Percentiles rank a stretch among this genome's conserved stretches.
These are phyloP conservation scores for Trichosporon sp. DNA, from an alignment of 1,284 basidiomycete species.

Conservation along the genomic window DNA sequence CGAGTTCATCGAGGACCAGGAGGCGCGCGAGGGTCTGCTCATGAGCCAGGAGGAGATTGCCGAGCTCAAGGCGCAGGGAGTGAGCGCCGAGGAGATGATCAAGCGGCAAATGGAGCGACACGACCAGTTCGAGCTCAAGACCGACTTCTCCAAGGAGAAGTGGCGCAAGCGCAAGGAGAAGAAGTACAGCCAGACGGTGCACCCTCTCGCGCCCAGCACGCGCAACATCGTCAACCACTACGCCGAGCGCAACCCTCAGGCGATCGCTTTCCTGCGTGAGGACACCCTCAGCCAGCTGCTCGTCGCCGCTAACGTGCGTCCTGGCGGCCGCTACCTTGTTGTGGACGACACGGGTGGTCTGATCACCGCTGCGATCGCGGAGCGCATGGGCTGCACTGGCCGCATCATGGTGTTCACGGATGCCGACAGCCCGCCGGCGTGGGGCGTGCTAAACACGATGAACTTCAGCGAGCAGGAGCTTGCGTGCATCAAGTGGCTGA, in stretches of 20 bases:
- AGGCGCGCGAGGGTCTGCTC: slow-evolving; percentile 64
- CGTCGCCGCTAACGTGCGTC: slow-evolving; percentile 77
- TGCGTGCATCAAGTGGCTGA: slow-evolving; percentile 69
- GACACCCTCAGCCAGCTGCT: slow-evolving; percentile 90
- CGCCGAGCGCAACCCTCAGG: slow-evolving; percentile 68
- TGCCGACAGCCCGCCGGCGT: slow-evolving; percentile 88
- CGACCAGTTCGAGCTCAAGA: slow-evolving; percentile 85
- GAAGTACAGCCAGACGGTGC: slow-evolving; percentile 91
- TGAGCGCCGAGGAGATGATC: slow-evolving; percentile 77
- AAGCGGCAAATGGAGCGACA: slow-evolving; percentile 88
- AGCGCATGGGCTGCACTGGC: slow-evolving; percentile 82
- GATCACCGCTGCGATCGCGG: slow-evolving; percentile 80
- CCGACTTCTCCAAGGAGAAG: slow-evolving; percentile 95
- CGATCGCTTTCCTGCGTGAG: slow-evolving; percentile 80
- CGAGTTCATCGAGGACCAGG: slow-evolving; percentile 62
- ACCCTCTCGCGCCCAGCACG: slow-evolving; percentile 82
- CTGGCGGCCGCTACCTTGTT: slow-evolving; percentile 82
- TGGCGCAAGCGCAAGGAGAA: slow-evolving; percentile 92
- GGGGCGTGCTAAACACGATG: slow-evolving; percentile 81
- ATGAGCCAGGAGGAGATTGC: slow-evolving; percentile 79
- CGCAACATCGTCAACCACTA: slow-evolving; percentile 86
- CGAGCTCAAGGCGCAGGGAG: slow-evolving; percentile 59
- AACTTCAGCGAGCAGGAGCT: slow-evolving; percentile 73
- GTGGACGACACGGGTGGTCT: slow-evolving; percentile 92
- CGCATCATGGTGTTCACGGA: slow-evolving; percentile 83